These are phyloP conservation scores for Scutellaria baicalensis DNA, from an alignment of 257 asterid species.

Conservation along the genomic window DNA sequence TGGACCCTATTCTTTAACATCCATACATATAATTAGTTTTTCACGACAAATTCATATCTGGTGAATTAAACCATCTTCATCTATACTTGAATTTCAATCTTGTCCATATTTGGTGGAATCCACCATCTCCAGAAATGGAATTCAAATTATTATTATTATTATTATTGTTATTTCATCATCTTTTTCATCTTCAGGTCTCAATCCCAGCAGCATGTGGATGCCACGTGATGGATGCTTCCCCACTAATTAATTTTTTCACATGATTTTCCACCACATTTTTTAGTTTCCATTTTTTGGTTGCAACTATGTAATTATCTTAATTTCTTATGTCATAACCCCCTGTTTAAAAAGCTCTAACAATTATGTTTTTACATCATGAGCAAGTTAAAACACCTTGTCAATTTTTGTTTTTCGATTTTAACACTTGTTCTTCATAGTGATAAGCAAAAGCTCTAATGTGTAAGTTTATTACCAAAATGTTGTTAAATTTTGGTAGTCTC, in stretches of 20 bases:
- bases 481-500: too few species aligned
- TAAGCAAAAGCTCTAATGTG: too few species aligned
- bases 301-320: too few species aligned
- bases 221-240: slow-evolving; percentile 20
- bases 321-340: too few species aligned
- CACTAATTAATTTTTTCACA: slow-evolving; percentile 12
- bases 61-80: neutral
- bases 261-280: slow-evolving; percentile 13
- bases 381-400: too few species aligned
- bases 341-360: too few species aligned
- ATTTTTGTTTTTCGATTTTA: too few species aligned
- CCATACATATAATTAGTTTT: neutral
- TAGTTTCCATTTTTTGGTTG: neutral
- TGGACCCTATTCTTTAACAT: slow-evolving; percentile 18
- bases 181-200: slow-evolving; percentile 14
- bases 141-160: neutral
- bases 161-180: neutral
- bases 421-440: too few species aligned
- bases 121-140: slow-evolving; percentile 5
- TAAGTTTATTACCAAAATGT: too few species aligned
- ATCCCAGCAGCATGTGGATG: slow-evolving; percentile 16
- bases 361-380: too few species aligned
- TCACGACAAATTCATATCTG: neutral
- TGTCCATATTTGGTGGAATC: slow-evolving; percentile 4
- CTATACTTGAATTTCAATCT: neutral